phyloP scores from a whole-genome alignment of 2,329 filamentous ascomycete genomes.

The Cordyceps cicadae region DNA sequence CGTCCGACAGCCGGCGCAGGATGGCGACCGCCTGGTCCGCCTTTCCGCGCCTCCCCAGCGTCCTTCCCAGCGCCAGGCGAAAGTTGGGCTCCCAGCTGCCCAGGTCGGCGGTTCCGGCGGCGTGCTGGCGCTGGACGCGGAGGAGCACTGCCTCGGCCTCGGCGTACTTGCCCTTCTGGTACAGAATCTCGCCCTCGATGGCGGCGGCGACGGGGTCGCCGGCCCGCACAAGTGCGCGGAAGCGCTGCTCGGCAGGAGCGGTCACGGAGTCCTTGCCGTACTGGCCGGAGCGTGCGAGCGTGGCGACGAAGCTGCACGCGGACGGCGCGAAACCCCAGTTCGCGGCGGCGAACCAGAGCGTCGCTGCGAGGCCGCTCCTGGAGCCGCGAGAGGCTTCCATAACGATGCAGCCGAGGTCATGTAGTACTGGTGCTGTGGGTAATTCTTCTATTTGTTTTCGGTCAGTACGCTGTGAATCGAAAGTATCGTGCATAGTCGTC shows the following conservation, averaged over 20 bases:
- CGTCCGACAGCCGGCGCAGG: conserved; percentile 18
- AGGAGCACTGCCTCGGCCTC: conserved; percentile 15
- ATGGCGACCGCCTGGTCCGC: conserved; percentile 18
- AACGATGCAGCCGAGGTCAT: conserved; percentile 24
- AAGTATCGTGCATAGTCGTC: neutral
- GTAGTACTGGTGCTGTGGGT: conserved; percentile 14
- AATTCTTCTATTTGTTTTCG: neutral
- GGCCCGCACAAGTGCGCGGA: conserved; percentile 23
- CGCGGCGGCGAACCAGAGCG: conserved; percentile 26
- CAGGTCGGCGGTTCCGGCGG: neutral
- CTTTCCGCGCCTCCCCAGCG: conserved; percentile 11
- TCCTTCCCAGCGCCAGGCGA: conserved; percentile 1
- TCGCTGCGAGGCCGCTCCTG: conserved; percentile 15
- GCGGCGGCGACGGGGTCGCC: conserved; percentile 29
- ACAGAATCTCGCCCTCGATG: conserved; percentile 24
- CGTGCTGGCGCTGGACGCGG: neutral
- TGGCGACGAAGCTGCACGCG: conserved; percentile 22
- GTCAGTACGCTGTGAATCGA: neutral
- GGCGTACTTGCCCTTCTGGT: conserved; percentile 17
- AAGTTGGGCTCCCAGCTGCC: conserved; percentile 8
- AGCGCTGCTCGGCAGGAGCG: conserved; percentile 19
- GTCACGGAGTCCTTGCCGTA: conserved; percentile 18
- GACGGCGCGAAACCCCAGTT: conserved; percentile 22
- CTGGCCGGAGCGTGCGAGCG: conserved; percentile 15
- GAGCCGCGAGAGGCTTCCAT: conserved; percentile 12